Evolutionary conservation across 306 rosid species (phyloP), one percentile per base, ranked within the genome.

Genomic region (Prosopis cineraria): DNA sequence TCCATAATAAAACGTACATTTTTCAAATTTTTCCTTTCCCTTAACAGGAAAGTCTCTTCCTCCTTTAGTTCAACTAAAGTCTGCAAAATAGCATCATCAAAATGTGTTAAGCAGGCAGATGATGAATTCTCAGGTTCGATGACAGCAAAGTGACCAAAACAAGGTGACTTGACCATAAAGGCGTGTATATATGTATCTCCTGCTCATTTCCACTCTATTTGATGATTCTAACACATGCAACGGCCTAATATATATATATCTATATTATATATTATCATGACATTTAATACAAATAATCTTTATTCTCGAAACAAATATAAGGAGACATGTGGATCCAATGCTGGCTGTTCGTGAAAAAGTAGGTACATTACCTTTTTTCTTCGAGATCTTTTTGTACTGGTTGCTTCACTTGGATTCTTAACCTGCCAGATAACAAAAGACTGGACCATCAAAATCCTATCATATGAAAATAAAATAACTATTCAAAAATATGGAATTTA

Each of bases 11-110:
- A 87, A 67, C 87, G 25, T 88, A 95, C 98, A 78, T 40, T 91
- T 81, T 82, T 86, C 93, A 92, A 86, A 70, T 68, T 79, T 82
- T 60, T 86, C 72, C 89, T 89, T 82, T 95, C 98, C 83, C 82
- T 85, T 78, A 91, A 79, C 59, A 92, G 87, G 17, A 83, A 45
- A 85, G 55, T 84, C 84, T 92, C 97, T 88, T 89, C 98, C 78
- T 92, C 98, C 84, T 70, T 89, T 70, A 95, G 90, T 76, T 92
- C 96, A 68, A 91, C 85, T 50, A 93, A 75, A 22, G 98, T 91
- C 98, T 95, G 96, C 72, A 79, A 87, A 60, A 68, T n/a, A 2
- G 58, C 73, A 33, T 31, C 34, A 65, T 59, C 1, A 73, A 9
- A 86, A 69, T 34, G 40, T 81, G 78, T 60, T 50, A 44, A 40